Evolutionary conservation across 2,329 filamentous ascomycete genomes (phyloP).

Genomic region (Calonectria pseudoreteaudii): DNA sequence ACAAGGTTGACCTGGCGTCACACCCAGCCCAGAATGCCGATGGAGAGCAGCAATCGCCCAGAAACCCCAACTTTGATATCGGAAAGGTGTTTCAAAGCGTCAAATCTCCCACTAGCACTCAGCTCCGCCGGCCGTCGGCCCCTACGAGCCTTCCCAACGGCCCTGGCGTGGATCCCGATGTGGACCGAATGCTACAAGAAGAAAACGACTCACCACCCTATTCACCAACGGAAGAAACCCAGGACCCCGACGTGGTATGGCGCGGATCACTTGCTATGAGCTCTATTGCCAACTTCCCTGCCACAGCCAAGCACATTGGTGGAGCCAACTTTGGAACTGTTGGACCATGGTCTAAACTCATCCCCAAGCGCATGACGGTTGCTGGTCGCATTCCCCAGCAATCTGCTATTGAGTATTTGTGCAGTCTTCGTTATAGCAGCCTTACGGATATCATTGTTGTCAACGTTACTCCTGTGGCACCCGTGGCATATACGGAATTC

Average conservation of each 20-base stretch:
- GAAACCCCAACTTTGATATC: constrained; percentile 78
- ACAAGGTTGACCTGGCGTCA: constrained; percentile 39
- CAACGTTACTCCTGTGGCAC: constrained; percentile 73
- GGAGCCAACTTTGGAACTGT: constrained; percentile 79
- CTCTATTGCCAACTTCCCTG: constrained; percentile 79
- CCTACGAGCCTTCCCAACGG: constrained; percentile 60
- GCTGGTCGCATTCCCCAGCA: constrained; percentile 84
- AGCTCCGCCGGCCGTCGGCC: constrained; percentile 61
- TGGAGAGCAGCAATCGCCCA: constrained; percentile 66
- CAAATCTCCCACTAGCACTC: constrained; percentile 73
- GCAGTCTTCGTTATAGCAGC: constrained; percentile 83
- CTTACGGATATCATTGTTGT: constrained; percentile 88
- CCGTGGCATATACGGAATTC: constrained; percentile 72
- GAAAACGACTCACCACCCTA: constrained; percentile 85
- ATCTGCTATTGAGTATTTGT: constrained; percentile 91
- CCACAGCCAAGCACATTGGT: constrained; percentile 84
- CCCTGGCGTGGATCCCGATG: constrained; percentile 83
- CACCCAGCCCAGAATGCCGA: constrained; percentile 56
- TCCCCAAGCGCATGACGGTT: constrained; percentile 77
- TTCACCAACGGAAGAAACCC: constrained; percentile 79
- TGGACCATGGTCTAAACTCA: constrained; percentile 78
- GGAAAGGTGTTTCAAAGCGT: constrained; percentile 88
- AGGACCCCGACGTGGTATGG: constrained; percentile 81
- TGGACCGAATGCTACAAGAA: constrained; percentile 89
- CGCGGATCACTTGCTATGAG: constrained; percentile 81